These are phyloP conservation scores for Jamesozyma lodderae DNA, from an alignment of 805 yeast genomes.

Conservation along the genomic window DNA sequence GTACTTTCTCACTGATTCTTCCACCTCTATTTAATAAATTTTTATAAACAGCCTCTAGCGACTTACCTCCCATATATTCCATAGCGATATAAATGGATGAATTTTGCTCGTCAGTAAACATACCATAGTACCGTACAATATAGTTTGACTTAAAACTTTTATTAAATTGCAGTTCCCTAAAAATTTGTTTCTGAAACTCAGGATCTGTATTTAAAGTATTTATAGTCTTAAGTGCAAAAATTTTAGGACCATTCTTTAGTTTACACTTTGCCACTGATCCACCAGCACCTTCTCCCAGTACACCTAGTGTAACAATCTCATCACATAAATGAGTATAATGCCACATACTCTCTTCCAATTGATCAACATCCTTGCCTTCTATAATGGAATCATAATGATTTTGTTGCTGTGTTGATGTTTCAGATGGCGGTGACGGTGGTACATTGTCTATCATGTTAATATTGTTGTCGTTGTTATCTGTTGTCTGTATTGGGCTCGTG, in stretches of 20 bases:
- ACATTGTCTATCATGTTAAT: too few species aligned
- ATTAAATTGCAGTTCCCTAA: constrained; percentile 85
- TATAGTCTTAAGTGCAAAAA: constrained; percentile 71
- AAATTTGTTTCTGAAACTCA: constrained; percentile 79
- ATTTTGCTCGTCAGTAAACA: constrained; percentile 66
- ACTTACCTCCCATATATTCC: constrained; percentile 95
- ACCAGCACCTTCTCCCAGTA: constrained; percentile 90
- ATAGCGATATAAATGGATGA: constrained; percentile 87
- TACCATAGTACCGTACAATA: constrained; percentile 89
- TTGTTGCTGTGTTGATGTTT: too few species aligned
- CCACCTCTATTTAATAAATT: constrained; percentile 66
- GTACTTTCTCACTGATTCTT: constrained; percentile 82
- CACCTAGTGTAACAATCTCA: constrained; percentile 57
- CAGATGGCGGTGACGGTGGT: too few species aligned
- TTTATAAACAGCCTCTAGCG: constrained; percentile 85
- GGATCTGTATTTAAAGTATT: constrained; percentile 49
- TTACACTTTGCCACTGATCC: constrained; percentile 81
- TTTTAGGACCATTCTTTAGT: constrained; percentile 45
- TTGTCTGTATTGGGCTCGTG: too few species aligned
- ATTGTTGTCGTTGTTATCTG: too few species aligned
- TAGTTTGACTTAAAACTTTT: constrained; percentile 71
- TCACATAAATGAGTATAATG: constrained; percentile 40
- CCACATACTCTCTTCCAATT: constrained; percentile 72
- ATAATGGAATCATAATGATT: neutral
- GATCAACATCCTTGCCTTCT: constrained; percentile 36